Conservation (phyloP, 345 rosid species). For the Salix suchowensis region DNA sequence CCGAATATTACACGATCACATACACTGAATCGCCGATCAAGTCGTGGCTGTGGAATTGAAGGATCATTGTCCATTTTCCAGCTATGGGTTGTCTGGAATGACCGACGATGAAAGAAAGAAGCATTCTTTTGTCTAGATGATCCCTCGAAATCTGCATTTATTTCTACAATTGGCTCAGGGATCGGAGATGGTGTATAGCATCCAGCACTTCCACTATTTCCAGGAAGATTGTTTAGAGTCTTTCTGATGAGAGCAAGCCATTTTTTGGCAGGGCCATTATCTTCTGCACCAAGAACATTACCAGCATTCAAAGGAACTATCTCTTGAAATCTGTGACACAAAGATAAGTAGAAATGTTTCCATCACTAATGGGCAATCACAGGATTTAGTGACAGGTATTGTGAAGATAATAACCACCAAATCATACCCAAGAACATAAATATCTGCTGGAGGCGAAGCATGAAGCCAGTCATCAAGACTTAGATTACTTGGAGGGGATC, state of each 20-base stretch:
- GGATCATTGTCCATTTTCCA: slow-evolving; percentile 84
- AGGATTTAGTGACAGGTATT: slow-evolving; percentile 1
- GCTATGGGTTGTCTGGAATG: slow-evolving; percentile 81
- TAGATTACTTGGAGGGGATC: slow-evolving; percentile 78
- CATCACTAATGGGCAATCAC: background rate
- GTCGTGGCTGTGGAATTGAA: slow-evolving; percentile 55
- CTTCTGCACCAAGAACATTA: slow-evolving; percentile 94
- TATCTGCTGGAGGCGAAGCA: slow-evolving; percentile 93
- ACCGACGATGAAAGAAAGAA: slow-evolving; percentile 76
- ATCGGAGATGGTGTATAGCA: slow-evolving; percentile 86
- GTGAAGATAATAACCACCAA: slow-evolving; percentile 10
- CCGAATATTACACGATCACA: slow-evolving; percentile 86
- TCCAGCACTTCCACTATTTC: slow-evolving; percentile 64
- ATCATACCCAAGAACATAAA: slow-evolving; percentile 87
- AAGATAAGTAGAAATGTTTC: background rate
- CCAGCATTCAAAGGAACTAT: slow-evolving; percentile 97
- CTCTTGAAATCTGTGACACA: slow-evolving; percentile 77
- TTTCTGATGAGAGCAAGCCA: slow-evolving; percentile 79
- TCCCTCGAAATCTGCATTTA: slow-evolving; percentile 91
- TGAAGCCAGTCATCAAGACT: slow-evolving; percentile 95
- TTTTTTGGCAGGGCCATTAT: slow-evolving; percentile 96
- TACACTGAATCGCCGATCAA: slow-evolving; percentile 82
- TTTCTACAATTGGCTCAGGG: slow-evolving; percentile 83
- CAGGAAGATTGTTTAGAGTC: slow-evolving; percentile 85
- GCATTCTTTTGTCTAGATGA: slow-evolving; percentile 82